Evolutionary conservation across 2,329 filamentous ascomycete genomes (phyloP), one percentile per base, ranked within the genome.

Genomic region (Aspergillus eucalypticola): DNA sequence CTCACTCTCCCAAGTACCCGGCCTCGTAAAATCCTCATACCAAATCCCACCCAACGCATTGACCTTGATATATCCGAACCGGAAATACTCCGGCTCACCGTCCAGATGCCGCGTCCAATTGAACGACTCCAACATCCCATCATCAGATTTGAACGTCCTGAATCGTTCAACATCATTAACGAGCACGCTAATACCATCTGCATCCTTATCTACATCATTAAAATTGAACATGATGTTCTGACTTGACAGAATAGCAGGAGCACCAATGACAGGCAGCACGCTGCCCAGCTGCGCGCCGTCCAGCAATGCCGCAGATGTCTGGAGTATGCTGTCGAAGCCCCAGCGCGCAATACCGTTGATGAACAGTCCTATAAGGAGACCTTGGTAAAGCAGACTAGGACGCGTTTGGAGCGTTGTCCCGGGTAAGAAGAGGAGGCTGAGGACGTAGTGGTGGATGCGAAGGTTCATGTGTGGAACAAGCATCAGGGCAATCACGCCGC

Each of bases 371-470:
- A 87, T 72, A 0, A 88, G 76, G 5, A 88, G 75, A n/a, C 85
- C 85, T 67, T 87, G 85, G 68, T 86, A 88, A 5, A 87, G 66
- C 3, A 88, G 75, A 52, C 79, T 82, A 0, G 84, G 84, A 1
- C 86, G 78, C 17, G 83, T 88, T 64, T 87, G 85, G 65, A 87
- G 79, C 0, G 79, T 78, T 2, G 85, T 87, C 0, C 86, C 86
- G 0, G 84, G 83, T 0, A 87, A 75, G 2, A 88, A 77, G 3
- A 88, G 74, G 0, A 88, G 76, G 1, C 81, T 83, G 3, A 88
- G 79, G 66, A 88, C 86, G 67, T 88, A 88, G 66, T 88, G 85
- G 65, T 88, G 85, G 60, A 88, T 86, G n/a, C 85, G 81, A 19
- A 88, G 77, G 61, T 83, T 84, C 75, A 87, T 82, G 41, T 81